These are phyloP conservation scores for Mortierella sp. DNA, from an alignment of 371 early-diverging fungal genomes.

Conservation along the genomic window DNA sequence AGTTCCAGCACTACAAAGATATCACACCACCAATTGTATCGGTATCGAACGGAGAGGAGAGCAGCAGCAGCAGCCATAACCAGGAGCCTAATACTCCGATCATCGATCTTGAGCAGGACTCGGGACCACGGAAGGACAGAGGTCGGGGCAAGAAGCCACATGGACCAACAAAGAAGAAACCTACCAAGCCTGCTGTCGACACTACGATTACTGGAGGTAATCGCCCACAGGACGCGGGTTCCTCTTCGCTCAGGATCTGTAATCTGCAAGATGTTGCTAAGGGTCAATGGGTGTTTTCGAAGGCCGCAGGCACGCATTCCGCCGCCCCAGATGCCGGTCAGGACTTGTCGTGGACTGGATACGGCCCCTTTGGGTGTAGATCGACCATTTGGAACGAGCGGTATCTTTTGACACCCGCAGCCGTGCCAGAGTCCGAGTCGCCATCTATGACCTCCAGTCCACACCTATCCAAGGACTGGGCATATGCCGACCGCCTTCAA, in stretches of 20 bases:
- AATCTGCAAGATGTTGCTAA: slow-evolving; percentile 28
- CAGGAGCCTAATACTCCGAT: neutral
- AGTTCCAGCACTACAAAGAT: slow-evolving; percentile 29
- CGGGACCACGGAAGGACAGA: slow-evolving; percentile 28
- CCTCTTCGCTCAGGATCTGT: slow-evolving; percentile 26
- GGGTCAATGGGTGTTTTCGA: slow-evolving; percentile 31
- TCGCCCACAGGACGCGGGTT: neutral
- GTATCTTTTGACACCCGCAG: slow-evolving; percentile 37
- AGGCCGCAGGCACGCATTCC: neutral
- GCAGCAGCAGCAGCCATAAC: no score
- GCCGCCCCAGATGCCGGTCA: neutral
- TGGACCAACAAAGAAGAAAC: slow-evolving; percentile 12
- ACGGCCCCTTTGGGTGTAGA: slow-evolving; percentile 36
- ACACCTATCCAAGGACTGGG: slow-evolving; percentile 5
- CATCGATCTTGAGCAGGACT: slow-evolving; percentile 14
- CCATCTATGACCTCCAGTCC: neutral
- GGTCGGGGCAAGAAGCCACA: slow-evolving; percentile 25
- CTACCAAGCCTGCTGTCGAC: neutral
- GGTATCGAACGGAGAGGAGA: neutral
- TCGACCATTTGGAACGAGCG: slow-evolving; percentile 53
- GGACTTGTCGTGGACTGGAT: slow-evolving; percentile 50
- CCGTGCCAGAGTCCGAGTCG: neutral
- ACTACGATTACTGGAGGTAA: neutral
- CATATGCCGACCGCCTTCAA: slow-evolving; percentile 26
- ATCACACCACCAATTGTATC: slow-evolving; percentile 1